Evolutionary conservation across 768 basidiomycete genomes (phyloP).

Genomic region (Russula brevipes): DNA sequence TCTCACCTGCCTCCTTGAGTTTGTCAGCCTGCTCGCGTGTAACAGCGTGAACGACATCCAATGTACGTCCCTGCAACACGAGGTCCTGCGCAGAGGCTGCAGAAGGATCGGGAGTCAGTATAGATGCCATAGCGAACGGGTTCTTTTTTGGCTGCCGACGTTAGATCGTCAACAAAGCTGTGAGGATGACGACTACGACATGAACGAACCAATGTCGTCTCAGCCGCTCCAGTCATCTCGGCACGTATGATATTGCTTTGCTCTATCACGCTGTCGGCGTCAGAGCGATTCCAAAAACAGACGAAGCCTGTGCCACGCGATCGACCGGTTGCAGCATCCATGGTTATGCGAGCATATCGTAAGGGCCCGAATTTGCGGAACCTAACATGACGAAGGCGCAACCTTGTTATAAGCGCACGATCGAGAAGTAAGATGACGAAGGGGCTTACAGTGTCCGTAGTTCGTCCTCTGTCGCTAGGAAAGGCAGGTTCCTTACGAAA

Average conservation of each 20-base stretch:
- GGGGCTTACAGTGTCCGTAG: conserved; percentile 67
- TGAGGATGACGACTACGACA: background rate
- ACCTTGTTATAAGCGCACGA: conserved; percentile 2
- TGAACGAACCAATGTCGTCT: conserved; percentile 26
- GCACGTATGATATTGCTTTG: conserved; percentile 68
- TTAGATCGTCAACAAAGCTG: background rate
- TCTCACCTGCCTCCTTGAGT: conserved; percentile 85
- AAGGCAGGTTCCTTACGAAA: conserved; percentile 92
- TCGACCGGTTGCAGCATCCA: conserved; percentile 77
- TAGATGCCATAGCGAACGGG: conserved; percentile 81
- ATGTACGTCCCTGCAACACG: conserved; percentile 86
- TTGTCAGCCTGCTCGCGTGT: conserved; percentile 84
- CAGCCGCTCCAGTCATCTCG: conserved; percentile 51
- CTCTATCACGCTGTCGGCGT: conserved; percentile 79
- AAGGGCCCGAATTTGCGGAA: conserved; percentile 91
- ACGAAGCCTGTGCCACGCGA: conserved; percentile 95
- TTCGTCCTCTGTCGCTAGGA: conserved; percentile 90
- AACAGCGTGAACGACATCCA: conserved; percentile 87
- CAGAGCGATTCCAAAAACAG: conserved; percentile 92
- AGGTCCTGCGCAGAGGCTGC: conserved; percentile 74
- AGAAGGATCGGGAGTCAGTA: conserved; percentile 92
- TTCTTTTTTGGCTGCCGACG: conserved; percentile 58
- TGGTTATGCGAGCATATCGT: conserved; percentile 86
- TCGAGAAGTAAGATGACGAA: background rate
- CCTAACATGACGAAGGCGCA: conserved; percentile 37